A percentile compares a stretch with the other conserved stretches of the same genome.
Evolutionary conservation across 768 basidiomycete genomes (phyloP).

Genomic region (Mycena vulgaris): DNA sequence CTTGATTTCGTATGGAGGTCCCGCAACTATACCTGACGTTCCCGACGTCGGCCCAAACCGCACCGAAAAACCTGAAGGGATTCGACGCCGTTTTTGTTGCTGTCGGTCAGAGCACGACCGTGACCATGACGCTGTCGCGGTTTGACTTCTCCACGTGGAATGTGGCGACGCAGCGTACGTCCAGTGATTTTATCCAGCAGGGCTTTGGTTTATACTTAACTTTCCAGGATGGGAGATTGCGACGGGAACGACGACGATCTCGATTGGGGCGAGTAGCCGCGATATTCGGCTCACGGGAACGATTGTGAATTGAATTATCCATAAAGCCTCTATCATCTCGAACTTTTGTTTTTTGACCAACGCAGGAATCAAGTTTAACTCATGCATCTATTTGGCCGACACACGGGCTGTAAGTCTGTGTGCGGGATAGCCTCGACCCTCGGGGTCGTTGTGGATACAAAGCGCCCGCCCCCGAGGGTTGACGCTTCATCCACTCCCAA

Average conservation of each 20-base stretch:
- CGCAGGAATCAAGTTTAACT: too few relatives aligned
- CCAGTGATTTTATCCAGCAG: neutral
- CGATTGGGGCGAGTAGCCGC: slow-evolving; percentile 66
- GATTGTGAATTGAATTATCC: slow-evolving; percentile 50
- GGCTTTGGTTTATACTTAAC: neutral
- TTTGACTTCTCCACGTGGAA: slow-evolving; percentile 72
- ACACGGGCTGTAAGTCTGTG: too few relatives aligned
- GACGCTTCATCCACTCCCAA: too few relatives aligned
- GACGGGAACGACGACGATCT: slow-evolving; percentile 61
- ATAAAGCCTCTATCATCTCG: neutral
- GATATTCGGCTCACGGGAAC: slow-evolving; percentile 63
- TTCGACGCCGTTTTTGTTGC: slow-evolving; percentile 66
- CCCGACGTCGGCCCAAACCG: slow-evolving; percentile 62
- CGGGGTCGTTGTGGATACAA: too few relatives aligned
- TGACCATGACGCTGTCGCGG: slow-evolving; percentile 64
- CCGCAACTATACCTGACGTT: slow-evolving; percentile 70
- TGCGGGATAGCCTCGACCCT: too few relatives aligned
- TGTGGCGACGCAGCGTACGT: slow-evolving; percentile 58
- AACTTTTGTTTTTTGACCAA: too few relatives aligned
- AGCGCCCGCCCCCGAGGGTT: too few relatives aligned
- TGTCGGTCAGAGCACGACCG: slow-evolving; percentile 61
- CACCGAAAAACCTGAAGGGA: slow-evolving; percentile 69
- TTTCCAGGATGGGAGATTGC: slow-evolving; percentile 65
- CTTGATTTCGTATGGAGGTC: slow-evolving; percentile 50
- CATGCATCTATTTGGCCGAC: too few relatives aligned